Evolutionary conservation across 805 yeast species (phyloP), one percentile per base, ranked within the genome.

Genomic region (Diddensiella transvaalensis): DNA sequence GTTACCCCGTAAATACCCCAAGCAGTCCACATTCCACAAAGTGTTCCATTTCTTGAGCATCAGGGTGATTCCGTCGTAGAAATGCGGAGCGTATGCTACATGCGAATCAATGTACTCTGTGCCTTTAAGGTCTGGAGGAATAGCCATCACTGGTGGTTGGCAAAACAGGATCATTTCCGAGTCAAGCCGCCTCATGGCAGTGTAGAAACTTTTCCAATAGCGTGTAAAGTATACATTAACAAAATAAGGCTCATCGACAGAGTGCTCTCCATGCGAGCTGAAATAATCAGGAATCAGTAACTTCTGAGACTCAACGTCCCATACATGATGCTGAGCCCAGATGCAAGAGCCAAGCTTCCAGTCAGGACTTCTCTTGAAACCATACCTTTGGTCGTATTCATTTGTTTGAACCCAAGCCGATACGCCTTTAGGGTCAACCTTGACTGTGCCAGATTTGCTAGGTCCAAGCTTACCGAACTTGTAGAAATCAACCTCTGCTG

Each of bases 21-120:
- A 67, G 0, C 96, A 88, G 60, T 93, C 96, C 6, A 90, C 95
- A 59, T 91, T 91, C 66, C 83, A 85, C 42, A 65, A 68, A 29
- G 80, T 72, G 62, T 86, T 89, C 99, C 99, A 93, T 3, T 83
- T 78, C 66, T 89, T 88, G 65, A 86, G 85, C 90, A 93, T 83
- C 32, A 91, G 69, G 1, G 97, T 85, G 81, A 91, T 77, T 0
- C 98, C 99, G 64, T 91, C 99, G 63, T 91, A 91, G 64, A 83
- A 91, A 66, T 91, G 99, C 1, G 95, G 93, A 17, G 95, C 81
- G 57, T 82, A 83, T 1, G 85, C 80, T 0, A 91, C 82, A 44
- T 76, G 77, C 1, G 70, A 62, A 58, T 85, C 93, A 37, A 79
- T 49, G 77, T 73, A 24, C 55, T 0, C 60, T 13, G 59, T 52